Conservation (phyloP, 139 green algal species). For the Gonium pectorale region DNA sequence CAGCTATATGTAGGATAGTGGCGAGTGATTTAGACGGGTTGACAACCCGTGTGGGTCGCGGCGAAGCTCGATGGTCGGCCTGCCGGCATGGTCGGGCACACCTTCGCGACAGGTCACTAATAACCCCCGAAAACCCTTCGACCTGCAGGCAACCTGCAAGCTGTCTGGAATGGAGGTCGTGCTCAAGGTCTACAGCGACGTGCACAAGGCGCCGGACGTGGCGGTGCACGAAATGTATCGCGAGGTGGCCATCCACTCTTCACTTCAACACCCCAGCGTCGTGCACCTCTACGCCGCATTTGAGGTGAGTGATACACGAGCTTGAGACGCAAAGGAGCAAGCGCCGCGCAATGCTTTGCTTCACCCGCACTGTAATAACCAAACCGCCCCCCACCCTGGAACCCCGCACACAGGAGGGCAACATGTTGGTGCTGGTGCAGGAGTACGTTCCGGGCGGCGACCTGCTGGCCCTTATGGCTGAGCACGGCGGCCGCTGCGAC, state of each 20-base stretch:
- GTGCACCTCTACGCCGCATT: constrained; percentile 54
- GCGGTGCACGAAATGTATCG: constrained; percentile 53
- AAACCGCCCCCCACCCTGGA: too few relatives aligned
- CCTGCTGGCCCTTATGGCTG: constrained; percentile 47
- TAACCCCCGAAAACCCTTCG: too few relatives aligned
- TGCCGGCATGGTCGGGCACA: too few relatives aligned
- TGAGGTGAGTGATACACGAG: constrained; percentile 47
- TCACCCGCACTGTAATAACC: too few relatives aligned
- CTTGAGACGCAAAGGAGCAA: too few relatives aligned
- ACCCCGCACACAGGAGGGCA: constrained; percentile 52
- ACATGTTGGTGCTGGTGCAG: constrained; percentile 53
- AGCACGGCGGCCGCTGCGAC: constrained; percentile 41
- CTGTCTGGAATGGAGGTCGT: constrained; percentile 34
- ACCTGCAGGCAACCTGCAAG: constrained; percentile 28
- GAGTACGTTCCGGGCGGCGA: constrained; percentile 54
- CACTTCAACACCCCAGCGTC: constrained; percentile 57
- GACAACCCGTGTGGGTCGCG: too few relatives aligned
- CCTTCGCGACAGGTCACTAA: too few relatives aligned
- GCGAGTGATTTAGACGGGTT: too few relatives aligned
- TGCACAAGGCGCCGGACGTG: constrained; percentile 26
- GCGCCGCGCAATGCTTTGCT: too few relatives aligned
- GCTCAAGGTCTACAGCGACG: constrained; percentile 49
- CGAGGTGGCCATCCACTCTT: constrained; percentile 57
- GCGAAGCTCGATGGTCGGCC: too few relatives aligned
- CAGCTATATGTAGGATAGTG: too few relatives aligned